Evolutionary conservation across 768 basidiomycete species (phyloP), one percentile per base, ranked within the genome.

Genomic region (Podaxis sp.): DNA sequence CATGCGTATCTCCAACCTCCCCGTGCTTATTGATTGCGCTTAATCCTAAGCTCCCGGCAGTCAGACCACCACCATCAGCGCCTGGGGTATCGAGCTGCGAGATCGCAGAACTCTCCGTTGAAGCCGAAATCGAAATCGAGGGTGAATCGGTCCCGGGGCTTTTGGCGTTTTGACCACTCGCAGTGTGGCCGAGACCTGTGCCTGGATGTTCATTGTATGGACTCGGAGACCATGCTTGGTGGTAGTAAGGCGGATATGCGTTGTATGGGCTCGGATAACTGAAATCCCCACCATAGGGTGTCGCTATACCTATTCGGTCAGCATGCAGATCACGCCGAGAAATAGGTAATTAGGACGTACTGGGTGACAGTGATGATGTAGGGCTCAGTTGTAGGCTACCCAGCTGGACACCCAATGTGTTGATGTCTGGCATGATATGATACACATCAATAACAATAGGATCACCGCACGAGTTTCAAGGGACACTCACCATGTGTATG

Each of bases 171-270:
- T 64, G 40, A 65, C 54, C 39, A 65, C 53, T 39, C 48, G 44
- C 54, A 59, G 36, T 63, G 69, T 28, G 67, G 60, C 57, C 63
- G 69, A 28, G 17, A 11, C 19, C 15, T 17, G 60, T 33, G 30
- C n/a, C 30, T 38, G 61, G 30, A 17, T 62, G 53, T 24, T 55
- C 61, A 15, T 33, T 11, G 30, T 55, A 62, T 7, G 40, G 40
- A 17, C 53, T 55, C n/a, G 42, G 28, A 44, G 53, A 11, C 61
- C 61, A 62, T 28, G 58, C 7, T 39, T 51, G 58, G 22, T 51
- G 36, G 36, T 59, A 59, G 39, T 59, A 59, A 11, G 58, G 24
- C 38, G 49, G 61, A n/a, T 62, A 51, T 9, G 38, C 19, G 17
- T 38, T 33, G 22, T 54, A 56, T n/a, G 61, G 61, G n/a, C 30